These are phyloP conservation scores for Jacaranda mimosifolia DNA, from an alignment of 257 asterid species.

Conservation along the genomic window DNA sequence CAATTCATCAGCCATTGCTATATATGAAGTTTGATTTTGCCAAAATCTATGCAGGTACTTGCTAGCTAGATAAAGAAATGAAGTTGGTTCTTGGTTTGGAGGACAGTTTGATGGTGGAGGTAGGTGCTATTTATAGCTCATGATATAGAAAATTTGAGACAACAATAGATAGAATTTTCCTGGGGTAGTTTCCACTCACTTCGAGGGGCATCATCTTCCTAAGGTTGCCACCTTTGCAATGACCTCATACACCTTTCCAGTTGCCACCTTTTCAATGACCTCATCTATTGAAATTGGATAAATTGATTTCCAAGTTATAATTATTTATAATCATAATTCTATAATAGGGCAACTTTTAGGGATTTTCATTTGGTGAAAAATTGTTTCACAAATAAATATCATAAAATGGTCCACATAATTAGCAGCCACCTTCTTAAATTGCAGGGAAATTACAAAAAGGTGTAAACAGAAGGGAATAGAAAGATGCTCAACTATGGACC, in stretches of 20 bases:
- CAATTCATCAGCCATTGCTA: constrained; percentile 25
- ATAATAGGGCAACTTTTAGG: too few species aligned
- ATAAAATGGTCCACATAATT: too few species aligned
- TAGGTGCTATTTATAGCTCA: neutral
- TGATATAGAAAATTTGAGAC: neutral
- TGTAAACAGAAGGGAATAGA: too few species aligned
- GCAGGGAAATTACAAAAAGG: too few species aligned
- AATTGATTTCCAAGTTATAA: too few species aligned
- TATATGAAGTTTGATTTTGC: neutral
- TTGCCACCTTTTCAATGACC: too few species aligned
- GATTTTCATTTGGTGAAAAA: too few species aligned
- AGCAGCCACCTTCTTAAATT: too few species aligned
- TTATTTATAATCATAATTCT: too few species aligned
- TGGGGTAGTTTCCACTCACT: neutral
- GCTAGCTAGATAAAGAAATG: neutral
- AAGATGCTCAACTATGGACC: neutral
- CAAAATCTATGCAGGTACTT: too few species aligned
- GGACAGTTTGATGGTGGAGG: neutral
- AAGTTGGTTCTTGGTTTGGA: neutral
- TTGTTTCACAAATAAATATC: too few species aligned
- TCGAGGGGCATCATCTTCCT: neutral
- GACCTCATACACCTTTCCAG: neutral
- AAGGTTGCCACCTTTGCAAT: neutral
- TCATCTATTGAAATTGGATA: too few species aligned
- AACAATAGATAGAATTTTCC: neutral